phyloP scores from a whole-genome alignment of 2,329 filamentous ascomycete species.

The Trichoderma simmonsii region DNA sequence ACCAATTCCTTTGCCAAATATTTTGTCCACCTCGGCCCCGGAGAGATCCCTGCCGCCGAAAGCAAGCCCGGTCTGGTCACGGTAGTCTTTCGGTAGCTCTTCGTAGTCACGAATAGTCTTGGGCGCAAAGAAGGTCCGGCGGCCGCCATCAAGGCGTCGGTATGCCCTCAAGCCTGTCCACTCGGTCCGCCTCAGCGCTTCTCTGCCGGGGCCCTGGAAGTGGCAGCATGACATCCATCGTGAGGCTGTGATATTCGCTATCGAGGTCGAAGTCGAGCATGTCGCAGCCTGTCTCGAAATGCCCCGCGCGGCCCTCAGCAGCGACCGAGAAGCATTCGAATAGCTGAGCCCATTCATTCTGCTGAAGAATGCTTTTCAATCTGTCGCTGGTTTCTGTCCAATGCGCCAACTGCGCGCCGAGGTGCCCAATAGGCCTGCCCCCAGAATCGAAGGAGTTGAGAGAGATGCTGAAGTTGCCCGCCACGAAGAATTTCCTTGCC shows the following conservation, averaged over 20 bases:
- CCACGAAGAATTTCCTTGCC: conserved; percentile 5
- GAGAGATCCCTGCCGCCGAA: conserved; percentile 52
- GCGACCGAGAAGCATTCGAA: conserved; percentile 30
- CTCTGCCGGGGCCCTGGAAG: neutral
- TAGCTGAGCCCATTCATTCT: conserved; percentile 30
- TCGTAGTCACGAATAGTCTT: conserved; percentile 51
- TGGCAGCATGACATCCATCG: conserved; percentile 22
- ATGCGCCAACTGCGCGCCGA: conserved; percentile 18
- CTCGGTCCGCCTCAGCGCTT: neutral
- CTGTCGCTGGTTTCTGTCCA: neutral
- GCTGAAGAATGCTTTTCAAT: neutral
- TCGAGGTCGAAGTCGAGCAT: conserved; percentile 9
- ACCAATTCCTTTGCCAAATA: conserved; percentile 51
- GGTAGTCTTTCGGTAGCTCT: conserved; percentile 56
- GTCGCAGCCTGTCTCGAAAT: conserved; percentile 16
- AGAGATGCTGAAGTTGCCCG: neutral
- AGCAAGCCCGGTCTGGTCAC: conserved; percentile 51
- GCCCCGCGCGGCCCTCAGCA: conserved; percentile 30
- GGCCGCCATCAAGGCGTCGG: conserved; percentile 23
- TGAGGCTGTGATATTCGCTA: conserved; percentile 17
- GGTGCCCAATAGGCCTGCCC: conserved; percentile 1
- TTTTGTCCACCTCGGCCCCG: conserved; percentile 41
- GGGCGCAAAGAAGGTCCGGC: conserved; percentile 36
- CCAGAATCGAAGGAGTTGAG: neutral
- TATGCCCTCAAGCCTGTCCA: conserved; percentile 12